Base-by-base conservation (phyloP, 1,284 basidiomycete genomes). In the Apiotrichum gracile region DNA sequence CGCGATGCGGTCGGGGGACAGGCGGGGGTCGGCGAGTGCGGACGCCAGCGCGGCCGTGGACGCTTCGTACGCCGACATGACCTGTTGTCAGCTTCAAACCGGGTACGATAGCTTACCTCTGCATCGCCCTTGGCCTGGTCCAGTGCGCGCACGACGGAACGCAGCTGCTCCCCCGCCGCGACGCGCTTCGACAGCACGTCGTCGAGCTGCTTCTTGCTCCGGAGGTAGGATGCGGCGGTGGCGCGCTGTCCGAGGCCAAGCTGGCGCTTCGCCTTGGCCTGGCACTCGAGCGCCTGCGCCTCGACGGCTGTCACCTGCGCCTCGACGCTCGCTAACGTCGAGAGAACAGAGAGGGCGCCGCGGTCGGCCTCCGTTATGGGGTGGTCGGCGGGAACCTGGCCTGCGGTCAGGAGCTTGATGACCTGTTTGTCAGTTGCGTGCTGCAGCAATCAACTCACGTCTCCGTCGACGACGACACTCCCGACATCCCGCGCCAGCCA, bases 121-220 rank as follows among this genome's bases (percentile, higher is more conserved):
- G 92, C 81, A 71, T 97, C 88, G 5, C 85, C 85, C 41, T 87
- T 87, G 21, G 93, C 89, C 17, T 85, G 82, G 74, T 97, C 91
- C 4, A 97, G 87, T 46, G 84, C 83, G 48, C 89, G 76, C 19
- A 96, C 74, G 0, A 92, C 89, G 2, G 80, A 76, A 54, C 86
- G 83, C 13, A 97, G 76, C 38, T 85, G 89, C 49, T 85, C 82
- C 1, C 88, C 76, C 0, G 88, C 84, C 1, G 78, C 81, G 1
- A 91, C 73, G 21, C 91, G 85, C 68, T 90, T 88, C 25, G 76
- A 76, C 25, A 93, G 76, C 1, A 93, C 73, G 3, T 87, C 86
- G 63, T 93, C 85, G 5, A 93, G 77, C 48, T 83, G 82, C 68
- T 91, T 94, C 62, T 85, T 84, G 16, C 85, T 84, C 31, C 86